Conservation (phyloP, 257 asterid species). For the Striga asiatica region DNA sequence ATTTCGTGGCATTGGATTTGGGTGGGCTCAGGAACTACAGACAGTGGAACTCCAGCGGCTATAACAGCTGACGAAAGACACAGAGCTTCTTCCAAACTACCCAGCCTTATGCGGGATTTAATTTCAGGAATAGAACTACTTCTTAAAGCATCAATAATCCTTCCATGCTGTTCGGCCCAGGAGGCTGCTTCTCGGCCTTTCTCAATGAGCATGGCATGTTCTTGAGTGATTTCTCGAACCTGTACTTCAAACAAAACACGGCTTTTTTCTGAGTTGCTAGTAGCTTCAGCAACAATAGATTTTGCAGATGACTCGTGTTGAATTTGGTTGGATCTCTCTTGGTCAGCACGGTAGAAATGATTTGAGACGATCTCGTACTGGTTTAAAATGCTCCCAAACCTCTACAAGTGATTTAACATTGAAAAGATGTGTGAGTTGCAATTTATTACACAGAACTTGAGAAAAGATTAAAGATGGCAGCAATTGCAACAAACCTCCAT, state of each 20-base stretch:
- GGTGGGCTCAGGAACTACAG: slow-evolving; percentile 97
- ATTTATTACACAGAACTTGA: slow-evolving; percentile 14
- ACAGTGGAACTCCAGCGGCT: slow-evolving; percentile 83
- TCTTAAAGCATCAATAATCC: slow-evolving; percentile 84
- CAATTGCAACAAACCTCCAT: slow-evolving; percentile 61
- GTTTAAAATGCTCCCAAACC: slow-evolving; percentile 50
- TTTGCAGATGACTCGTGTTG: slow-evolving; percentile 72
- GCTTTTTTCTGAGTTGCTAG: slow-evolving; percentile 54
- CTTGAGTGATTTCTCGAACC: slow-evolving; percentile 71
- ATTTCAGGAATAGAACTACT: slow-evolving; percentile 69
- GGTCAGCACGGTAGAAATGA: slow-evolving; percentile 68
- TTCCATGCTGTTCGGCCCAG: slow-evolving; percentile 92
- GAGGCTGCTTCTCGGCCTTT: slow-evolving; percentile 76
- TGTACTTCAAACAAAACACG: slow-evolving; percentile 65
- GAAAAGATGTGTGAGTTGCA: slow-evolving; percentile 19
- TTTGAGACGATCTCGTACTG: slow-evolving; percentile 75
- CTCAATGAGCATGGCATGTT: slow-evolving; percentile 64
- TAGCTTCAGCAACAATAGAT: slow-evolving; percentile 68
- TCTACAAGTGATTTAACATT: slow-evolving; percentile 47
- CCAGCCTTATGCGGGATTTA: slow-evolving; percentile 37
- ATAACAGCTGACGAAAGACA: slow-evolving; percentile 77
- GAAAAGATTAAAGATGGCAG: slow-evolving; percentile 14
- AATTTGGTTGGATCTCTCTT: slow-evolving; percentile 65
- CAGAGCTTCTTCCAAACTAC: slow-evolving; percentile 63
- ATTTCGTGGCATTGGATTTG: slow-evolving; percentile 85